Evolutionary conservation across 371 early-diverging fungal genomes (phyloP).

Genomic region (Mucor piriformis): DNA sequence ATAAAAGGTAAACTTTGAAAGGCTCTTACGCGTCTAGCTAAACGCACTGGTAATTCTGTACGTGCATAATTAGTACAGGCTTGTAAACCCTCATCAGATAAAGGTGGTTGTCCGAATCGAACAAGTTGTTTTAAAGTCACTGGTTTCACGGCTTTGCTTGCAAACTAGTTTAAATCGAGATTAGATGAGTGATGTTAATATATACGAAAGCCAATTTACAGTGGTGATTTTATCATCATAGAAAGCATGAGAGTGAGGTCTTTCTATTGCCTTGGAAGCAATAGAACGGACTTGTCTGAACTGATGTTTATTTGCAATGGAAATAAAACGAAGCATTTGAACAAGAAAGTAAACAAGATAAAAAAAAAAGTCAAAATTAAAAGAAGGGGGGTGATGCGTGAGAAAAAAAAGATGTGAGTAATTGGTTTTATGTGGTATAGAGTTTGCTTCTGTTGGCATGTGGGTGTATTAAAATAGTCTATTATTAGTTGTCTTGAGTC

Average conservation of each 20-base stretch:
- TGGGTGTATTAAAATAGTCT: not conserved
- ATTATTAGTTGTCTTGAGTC: not conserved
- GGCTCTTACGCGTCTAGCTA: constrained; percentile 81
- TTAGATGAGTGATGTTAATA: not conserved
- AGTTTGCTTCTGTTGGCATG: too few relatives aligned
- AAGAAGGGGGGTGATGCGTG: constrained; percentile 1
- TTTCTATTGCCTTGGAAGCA: constrained; percentile 31
- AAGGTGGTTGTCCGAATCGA: constrained; percentile 68
- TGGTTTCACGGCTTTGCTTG: constrained; percentile 66
- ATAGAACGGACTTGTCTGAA: constrained; percentile 6
- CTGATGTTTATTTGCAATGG: not conserved
- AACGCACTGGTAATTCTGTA: constrained; percentile 78
- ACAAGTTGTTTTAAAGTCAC: constrained; percentile 83
- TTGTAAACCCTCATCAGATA: constrained; percentile 39
- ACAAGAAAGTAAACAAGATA: not conserved
- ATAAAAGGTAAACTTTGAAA: constrained; percentile 89
- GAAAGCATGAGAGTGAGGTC: constrained; percentile 41
- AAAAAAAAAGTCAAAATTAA: constrained; percentile 9
- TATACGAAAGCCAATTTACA: constrained; percentile 19
- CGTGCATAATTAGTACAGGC: constrained; percentile 72
- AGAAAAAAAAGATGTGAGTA: constrained; percentile 8
- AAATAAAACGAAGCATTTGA: constrained; percentile 14
- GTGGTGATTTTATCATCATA: constrained; percentile 51
- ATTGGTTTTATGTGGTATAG: not conserved
- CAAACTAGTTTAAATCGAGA: constrained; percentile 43